Conservation (phyloP, 495 filamentous ascomycete genomes). For the Penicillium bovifimosum region DNA sequence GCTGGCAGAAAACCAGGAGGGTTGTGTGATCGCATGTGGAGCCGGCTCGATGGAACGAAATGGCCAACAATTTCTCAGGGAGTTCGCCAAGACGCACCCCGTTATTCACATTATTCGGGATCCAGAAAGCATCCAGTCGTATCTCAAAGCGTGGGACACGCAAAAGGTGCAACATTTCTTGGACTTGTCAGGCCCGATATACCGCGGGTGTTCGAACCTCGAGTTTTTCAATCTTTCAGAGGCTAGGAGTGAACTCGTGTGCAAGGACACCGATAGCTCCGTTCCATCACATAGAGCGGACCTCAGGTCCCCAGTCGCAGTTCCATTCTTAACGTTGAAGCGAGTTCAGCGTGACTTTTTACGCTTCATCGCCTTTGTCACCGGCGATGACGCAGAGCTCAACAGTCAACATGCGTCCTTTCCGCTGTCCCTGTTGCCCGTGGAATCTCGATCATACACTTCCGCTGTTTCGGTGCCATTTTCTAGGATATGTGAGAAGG, state of each 20-base stretch:
- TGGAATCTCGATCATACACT: slow-evolving; percentile 57
- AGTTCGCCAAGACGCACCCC: slow-evolving; percentile 53
- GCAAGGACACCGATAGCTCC: slow-evolving; percentile 28
- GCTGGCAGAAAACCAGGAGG: slow-evolving; percentile 53
- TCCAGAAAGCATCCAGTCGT: slow-evolving; percentile 54
- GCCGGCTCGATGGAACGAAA: slow-evolving; percentile 49
- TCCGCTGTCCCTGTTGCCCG: slow-evolving; percentile 59
- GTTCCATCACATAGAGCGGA: slow-evolving; percentile 29
- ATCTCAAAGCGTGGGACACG: slow-evolving; percentile 54
- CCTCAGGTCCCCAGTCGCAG: slow-evolving; percentile 35
- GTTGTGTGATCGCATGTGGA: slow-evolving; percentile 68
- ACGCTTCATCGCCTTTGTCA: slow-evolving; percentile 59
- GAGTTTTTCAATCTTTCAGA: slow-evolving; percentile 70
- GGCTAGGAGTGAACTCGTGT: slow-evolving; percentile 19
- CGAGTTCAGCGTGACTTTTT: slow-evolving; percentile 66
- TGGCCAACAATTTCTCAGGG: slow-evolving; percentile 37
- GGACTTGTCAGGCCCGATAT: slow-evolving; percentile 48
- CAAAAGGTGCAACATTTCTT: slow-evolving; percentile 50
- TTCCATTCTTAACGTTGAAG: slow-evolving; percentile 61
- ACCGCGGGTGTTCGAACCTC: slow-evolving; percentile 61
- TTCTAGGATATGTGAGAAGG: slow-evolving; percentile 50
- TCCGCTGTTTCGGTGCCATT: slow-evolving; percentile 58
- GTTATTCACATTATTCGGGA: slow-evolving; percentile 70
- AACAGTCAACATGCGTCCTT: slow-evolving; percentile 60
- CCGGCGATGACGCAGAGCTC: slow-evolving; percentile 45